These are phyloP conservation scores for Microdochium nivale DNA, from an alignment of 2,329 filamentous ascomycete genomes.

Conservation along the genomic window DNA sequence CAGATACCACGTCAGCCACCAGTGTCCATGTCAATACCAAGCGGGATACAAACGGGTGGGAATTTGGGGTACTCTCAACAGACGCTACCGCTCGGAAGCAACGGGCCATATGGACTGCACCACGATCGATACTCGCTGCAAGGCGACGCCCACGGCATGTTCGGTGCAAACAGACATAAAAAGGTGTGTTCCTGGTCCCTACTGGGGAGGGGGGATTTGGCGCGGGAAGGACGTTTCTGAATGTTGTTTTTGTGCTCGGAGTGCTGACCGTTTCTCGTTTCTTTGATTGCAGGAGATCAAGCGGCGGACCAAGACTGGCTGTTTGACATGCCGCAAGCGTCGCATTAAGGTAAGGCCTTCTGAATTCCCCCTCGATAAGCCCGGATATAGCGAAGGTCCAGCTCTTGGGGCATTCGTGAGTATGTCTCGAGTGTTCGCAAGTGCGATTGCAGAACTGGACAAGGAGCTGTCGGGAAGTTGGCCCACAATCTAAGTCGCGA, in stretches of 20 bases:
- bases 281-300: constrained; percentile 45
- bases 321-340: constrained; percentile 52
- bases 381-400: too few species aligned
- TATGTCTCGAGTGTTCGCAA: constrained; percentile 4
- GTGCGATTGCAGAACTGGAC: too few species aligned
- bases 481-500: neutral
- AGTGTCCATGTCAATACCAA: constrained; percentile 26
- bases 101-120: constrained; percentile 32
- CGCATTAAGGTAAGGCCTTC: constrained; percentile 47
- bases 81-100: constrained; percentile 25
- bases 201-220: neutral
- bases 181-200: constrained; percentile 42
- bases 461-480: neutral
- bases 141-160: constrained; percentile 36
- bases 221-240: constrained; percentile 6
- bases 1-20: constrained; percentile 11
- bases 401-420: too few species aligned
- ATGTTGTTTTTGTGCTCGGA: constrained; percentile 1
- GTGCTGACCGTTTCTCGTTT: constrained; percentile 14
- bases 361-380: constrained; percentile 3
- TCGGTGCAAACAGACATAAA: constrained; percentile 43
- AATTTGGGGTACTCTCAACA: constrained; percentile 35
- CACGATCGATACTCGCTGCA: constrained; percentile 35
- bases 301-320: constrained; percentile 54
- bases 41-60: constrained; percentile 25